Conservation (phyloP, 2,329 filamentous ascomycete species). For the Nothopassalora personata region DNA sequence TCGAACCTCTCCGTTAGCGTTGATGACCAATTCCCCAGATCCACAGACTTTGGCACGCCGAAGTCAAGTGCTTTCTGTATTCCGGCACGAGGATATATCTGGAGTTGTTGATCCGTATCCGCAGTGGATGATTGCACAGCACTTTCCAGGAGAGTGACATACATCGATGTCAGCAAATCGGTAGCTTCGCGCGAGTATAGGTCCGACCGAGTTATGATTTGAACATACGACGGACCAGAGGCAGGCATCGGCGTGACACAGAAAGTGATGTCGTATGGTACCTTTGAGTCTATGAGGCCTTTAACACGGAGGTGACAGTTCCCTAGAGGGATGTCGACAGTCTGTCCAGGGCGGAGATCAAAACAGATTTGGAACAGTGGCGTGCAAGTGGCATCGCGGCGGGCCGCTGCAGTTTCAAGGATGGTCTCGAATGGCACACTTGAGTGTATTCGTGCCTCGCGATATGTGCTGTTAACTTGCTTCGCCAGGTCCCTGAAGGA, state of each 20-base stretch:
- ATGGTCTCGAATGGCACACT: constrained; percentile 33
- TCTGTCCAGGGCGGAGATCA: constrained; percentile 23
- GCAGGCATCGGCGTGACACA: constrained; percentile 12
- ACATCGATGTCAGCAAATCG: constrained; percentile 12
- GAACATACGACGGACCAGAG: constrained; percentile 12
- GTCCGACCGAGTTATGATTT: constrained; percentile 10
- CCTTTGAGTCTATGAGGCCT: constrained; percentile 5
- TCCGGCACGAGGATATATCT: constrained; percentile 7
- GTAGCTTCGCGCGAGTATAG: constrained; percentile 17
- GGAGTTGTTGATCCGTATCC: constrained; percentile 1
- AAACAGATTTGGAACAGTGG: constrained; percentile 37
- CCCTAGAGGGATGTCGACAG: constrained; percentile 10
- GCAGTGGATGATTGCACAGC: constrained; percentile 1
- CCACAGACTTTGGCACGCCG: neutral
- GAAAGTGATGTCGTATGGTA: constrained; percentile 15
- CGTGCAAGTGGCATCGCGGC: constrained; percentile 22
- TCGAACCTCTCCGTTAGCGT: constrained; percentile 14
- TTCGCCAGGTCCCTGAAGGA: constrained; percentile 9
- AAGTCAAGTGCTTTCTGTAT: constrained; percentile 10
- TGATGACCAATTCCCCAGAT: constrained; percentile 8
- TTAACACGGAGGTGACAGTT: constrained; percentile 10
- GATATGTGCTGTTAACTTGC: constrained; percentile 8
- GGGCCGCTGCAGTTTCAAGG: constrained; percentile 27
- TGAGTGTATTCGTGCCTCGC: constrained; percentile 26
- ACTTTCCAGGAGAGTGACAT: constrained; percentile 10